Base-by-base conservation (phyloP, 768 basidiomycete species). In the Psilocybe cubensis region DNA sequence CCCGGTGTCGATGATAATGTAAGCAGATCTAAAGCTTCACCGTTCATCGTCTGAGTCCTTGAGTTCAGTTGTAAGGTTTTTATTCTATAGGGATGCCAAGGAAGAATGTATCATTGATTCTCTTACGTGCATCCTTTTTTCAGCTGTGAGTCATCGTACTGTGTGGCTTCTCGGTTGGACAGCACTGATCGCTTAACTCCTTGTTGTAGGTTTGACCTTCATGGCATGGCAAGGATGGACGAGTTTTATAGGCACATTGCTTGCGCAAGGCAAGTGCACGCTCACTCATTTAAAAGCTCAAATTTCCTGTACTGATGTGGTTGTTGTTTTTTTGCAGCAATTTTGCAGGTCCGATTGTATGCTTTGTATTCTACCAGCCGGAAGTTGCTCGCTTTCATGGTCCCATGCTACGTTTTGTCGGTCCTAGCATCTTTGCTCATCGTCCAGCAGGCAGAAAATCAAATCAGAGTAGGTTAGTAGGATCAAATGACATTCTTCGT, bases 271-370 rank as follows among this genome's bases (percentile, higher is more conserved):
- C 38, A 23, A 21, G 21, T 10, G 10, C 4, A 49, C 10, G 8
- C 9, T 31, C 11, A 4, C 4, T 20, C 28, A n/a, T 38, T 14
- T 38, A 14, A 5, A 38, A 7, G 9, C 31, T 8, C 14, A 33
- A 14, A 14, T 8, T 8, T 31, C 8, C 18, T 6, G 25, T 10
- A 12, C 4, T 3, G 29, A 4, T 8, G 3, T 21, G 20, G 33
- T 28, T 31, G 23, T 12, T 11, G 3, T 46, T 24, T 18, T 51
- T 8, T 21, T 14, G 7, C 21, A 51, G 49, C 49, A 35, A 51
- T 51, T 51, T 24, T 35, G 12, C 49, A 51, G 23, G 12, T 51
- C 4, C 49, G 49, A 35, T 18, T 51, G 38, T 51, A 51, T 11
- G 49, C 49, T 18, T 18, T 51, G 5, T 51, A 35, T 21, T 35